Evolutionary conservation across 129 eudicot genomes (phyloP), one percentile per base, ranked within the genome.

Genomic region (Pulicaria dysenterica): DNA sequence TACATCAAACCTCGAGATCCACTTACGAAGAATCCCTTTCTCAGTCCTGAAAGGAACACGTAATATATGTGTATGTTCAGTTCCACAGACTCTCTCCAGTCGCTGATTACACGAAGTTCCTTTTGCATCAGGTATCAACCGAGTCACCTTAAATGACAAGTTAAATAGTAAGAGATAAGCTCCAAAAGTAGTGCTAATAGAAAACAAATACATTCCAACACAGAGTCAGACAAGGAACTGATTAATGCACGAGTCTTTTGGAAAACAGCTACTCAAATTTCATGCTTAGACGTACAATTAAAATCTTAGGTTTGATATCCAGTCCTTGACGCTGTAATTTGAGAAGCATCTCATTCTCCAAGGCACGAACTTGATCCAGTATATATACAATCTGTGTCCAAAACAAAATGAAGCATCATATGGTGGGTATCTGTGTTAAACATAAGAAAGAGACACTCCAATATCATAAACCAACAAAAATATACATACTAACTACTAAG

Each of bases 1-100:
- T 16, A 95, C 95, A 78, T 95, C 99, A 72, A 91, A 95, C 77
- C 99, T 84, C 66, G 99, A 95, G 70, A 95, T 91, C 99, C 99
- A 95, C 67, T 88, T 84, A 60, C 78, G 94, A 80, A 91, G 96
- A 77, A 91, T 63, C 50, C 99, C 99, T 58, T 85, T 73, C 58
- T 91, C 95, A 7, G 91, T 84, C 64, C 90, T 85, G 75, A 95
- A 95, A 62, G 99, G 99, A 65, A 95, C 87, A 36, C 99, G 90
- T 61, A 95, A 75, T 75, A 95, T 91, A 76, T 86, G 89, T 8
- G 99, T 65, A 72, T 91, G 71, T 51, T 88, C 91, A 15, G 96
- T 86, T 40, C 99, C 97, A 57, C 84, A 88, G 14, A 95, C 88
- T 83, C 73, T 84, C 69, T 95, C 99, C 72, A 95, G 56, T 51